Conservation (phyloP, 2,329 filamentous ascomycete genomes). For the Neophaeococcomyces aloes region DNA sequence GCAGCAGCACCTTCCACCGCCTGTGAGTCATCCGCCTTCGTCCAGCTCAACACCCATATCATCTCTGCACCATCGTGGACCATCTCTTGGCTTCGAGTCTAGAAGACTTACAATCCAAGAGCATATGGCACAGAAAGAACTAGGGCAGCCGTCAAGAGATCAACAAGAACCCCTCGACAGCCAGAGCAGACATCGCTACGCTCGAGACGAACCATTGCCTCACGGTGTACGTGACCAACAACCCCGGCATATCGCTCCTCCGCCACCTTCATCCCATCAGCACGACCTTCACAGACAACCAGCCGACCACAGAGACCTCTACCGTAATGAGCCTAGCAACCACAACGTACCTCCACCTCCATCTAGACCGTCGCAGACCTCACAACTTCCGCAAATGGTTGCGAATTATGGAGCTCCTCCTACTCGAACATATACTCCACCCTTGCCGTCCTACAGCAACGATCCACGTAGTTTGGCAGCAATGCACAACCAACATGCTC, state of each 20-base stretch:
- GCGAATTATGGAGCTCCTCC: constrained; percentile 1
- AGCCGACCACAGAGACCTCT: constrained; percentile 12
- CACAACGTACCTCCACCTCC: constrained; percentile 21
- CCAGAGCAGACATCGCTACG: neutral
- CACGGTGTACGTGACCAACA: neutral
- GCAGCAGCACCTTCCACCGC: constrained; percentile 9
- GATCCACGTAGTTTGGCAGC: constrained; percentile 5
- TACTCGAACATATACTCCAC: constrained; percentile 6
- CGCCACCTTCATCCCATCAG: constrained; percentile 19
- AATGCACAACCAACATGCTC: constrained; percentile 11
- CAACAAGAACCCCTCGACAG: constrained; percentile 1
- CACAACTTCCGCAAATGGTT: neutral
- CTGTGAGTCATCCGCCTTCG: constrained; percentile 15
- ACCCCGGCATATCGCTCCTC: constrained; percentile 1
- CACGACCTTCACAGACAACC: constrained; percentile 22
- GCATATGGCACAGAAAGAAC: constrained; percentile 18
- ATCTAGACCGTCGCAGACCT: constrained; percentile 4
- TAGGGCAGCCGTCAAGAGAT: constrained; percentile 10
- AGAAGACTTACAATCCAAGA: constrained; percentile 19
- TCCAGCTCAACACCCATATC: constrained; percentile 19
- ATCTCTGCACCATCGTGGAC: constrained; percentile 16
- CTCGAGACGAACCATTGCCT: neutral
- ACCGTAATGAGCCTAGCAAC: constrained; percentile 14
- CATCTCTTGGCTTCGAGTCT: constrained; percentile 12
- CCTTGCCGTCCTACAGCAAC: constrained; percentile 8